A percentile compares a stretch with the other conserved stretches of the same genome.
Conservation (phyloP, 116 monocot genomes). For the Trichopus zeylanicus region DNA sequence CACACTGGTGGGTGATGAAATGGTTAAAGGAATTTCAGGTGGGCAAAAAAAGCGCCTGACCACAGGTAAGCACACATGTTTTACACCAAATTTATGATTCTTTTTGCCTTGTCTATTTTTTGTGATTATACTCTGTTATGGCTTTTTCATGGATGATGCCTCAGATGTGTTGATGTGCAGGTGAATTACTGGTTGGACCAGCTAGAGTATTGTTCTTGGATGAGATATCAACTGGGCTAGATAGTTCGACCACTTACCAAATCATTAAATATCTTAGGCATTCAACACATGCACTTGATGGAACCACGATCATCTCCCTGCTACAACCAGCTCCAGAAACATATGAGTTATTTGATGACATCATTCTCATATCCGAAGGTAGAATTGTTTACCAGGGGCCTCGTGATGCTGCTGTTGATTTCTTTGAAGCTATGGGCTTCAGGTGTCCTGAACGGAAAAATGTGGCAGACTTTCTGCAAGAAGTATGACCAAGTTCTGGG, state of each 20-base stretch:
- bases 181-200: constrained; percentile 91
- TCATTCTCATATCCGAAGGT: constrained; percentile 93
- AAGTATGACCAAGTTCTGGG: constrained; percentile 63
- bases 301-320: constrained; percentile 88
- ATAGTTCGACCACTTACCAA: constrained; percentile 95
- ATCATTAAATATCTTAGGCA: constrained; percentile 86
- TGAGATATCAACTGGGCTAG: constrained; percentile 99
- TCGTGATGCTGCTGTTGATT: constrained; percentile 68
- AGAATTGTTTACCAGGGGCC: constrained; percentile 95
- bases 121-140: background rate
- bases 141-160: background rate
- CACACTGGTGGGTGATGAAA: constrained; percentile 85
- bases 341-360: constrained; percentile 95
- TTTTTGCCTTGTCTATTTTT: background rate
- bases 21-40: constrained; percentile 94
- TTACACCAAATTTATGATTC: background rate
- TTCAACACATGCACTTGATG: constrained; percentile 93
- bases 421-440: constrained; percentile 88
- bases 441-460: constrained; percentile 93
- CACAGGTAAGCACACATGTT: constrained; percentile 56
- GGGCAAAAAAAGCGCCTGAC: constrained; percentile 94
- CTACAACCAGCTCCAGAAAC: constrained; percentile 99
- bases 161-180: constrained; percentile 21
- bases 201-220: constrained; percentile 95
- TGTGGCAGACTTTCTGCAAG: constrained; percentile 97